These are phyloP conservation scores for Penicillium sp. DNA, from an alignment of 2,329 filamentous ascomycete genomes.

Conservation along the genomic window DNA sequence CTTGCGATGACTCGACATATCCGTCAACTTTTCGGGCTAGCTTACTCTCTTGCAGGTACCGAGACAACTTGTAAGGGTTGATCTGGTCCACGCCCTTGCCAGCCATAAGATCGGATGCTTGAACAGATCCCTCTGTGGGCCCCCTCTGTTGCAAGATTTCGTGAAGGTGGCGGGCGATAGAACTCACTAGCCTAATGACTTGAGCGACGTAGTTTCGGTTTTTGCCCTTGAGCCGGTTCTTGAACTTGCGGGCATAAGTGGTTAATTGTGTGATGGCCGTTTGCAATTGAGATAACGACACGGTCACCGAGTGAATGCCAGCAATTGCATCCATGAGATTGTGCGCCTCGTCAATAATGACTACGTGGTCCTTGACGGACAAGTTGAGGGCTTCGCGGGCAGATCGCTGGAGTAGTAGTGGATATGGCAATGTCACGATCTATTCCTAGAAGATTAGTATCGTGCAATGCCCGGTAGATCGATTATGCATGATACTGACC, in stretches of 20 bases:
- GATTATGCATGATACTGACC: constrained; percentile 37
- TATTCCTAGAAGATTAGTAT: constrained; percentile 29
- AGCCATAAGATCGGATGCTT: constrained; percentile 70
- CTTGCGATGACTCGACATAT: constrained; percentile 68
- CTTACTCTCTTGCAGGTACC: constrained; percentile 89
- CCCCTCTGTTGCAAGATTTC: constrained; percentile 45
- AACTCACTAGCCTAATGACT: constrained; percentile 79
- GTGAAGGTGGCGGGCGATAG: constrained; percentile 70
- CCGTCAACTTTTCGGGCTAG: constrained; percentile 92
- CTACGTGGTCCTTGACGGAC: constrained; percentile 80
- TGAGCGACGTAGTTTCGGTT: constrained; percentile 92
- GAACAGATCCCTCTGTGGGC: constrained; percentile 65
- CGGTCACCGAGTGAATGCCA: constrained; percentile 77
- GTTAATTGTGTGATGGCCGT: constrained; percentile 74
- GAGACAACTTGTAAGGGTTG: constrained; percentile 84
- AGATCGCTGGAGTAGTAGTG: constrained; percentile 80
- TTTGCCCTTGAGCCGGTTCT: constrained; percentile 83
- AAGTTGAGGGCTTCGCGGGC: constrained; percentile 86
- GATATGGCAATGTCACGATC: constrained; percentile 91
- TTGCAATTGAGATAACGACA: constrained; percentile 72
- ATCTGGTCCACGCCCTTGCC: constrained; percentile 92
- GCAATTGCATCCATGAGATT: constrained; percentile 96
- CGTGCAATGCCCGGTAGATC: not conserved
- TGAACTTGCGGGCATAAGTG: constrained; percentile 82
- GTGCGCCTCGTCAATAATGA: constrained; percentile 97